Conservation (phyloP, 306 rosid species). For the Prosopis cineraria region DNA sequence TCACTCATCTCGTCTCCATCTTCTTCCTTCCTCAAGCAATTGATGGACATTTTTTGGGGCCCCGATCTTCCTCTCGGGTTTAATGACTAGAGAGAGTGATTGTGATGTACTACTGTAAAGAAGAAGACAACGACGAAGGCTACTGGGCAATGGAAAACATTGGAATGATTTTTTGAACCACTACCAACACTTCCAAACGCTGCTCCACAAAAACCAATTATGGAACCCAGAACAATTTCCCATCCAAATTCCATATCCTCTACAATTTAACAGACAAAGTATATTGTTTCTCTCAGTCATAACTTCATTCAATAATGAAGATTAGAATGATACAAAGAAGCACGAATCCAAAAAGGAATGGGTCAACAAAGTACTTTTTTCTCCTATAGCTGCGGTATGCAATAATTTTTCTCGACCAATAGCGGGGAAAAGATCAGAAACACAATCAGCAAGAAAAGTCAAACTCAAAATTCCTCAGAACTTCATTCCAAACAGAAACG, state of each 20-base stretch:
- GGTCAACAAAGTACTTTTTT: slow-evolving; percentile 11
- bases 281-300: slow-evolving; percentile 6
- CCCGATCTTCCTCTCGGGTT: too few species aligned
- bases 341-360: not conserved
- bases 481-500: slow-evolving; percentile 29
- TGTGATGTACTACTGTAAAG: too few species aligned
- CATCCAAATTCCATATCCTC: slow-evolving; percentile 93
- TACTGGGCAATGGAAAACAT: too few species aligned
- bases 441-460: not conserved
- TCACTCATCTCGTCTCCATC: too few species aligned
- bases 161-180: too few species aligned
- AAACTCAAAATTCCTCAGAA: not conserved
- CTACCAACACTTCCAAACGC: slow-evolving; percentile 98
- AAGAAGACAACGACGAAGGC: too few species aligned
- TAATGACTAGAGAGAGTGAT: too few species aligned
- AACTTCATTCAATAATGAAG: not conserved
- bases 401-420: not conserved
- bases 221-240: slow-evolving; percentile 64
- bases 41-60: too few species aligned
- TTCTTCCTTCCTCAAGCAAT: too few species aligned
- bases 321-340: not conserved
- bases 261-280: slow-evolving; percentile 15
- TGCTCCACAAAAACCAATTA: slow-evolving; percentile 86
- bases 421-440: not conserved
- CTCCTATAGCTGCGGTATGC: not conserved